Evolutionary conservation across 371 early-diverging fungal genomes (phyloP).

Genomic region (Funneliformis caledonium): DNA sequence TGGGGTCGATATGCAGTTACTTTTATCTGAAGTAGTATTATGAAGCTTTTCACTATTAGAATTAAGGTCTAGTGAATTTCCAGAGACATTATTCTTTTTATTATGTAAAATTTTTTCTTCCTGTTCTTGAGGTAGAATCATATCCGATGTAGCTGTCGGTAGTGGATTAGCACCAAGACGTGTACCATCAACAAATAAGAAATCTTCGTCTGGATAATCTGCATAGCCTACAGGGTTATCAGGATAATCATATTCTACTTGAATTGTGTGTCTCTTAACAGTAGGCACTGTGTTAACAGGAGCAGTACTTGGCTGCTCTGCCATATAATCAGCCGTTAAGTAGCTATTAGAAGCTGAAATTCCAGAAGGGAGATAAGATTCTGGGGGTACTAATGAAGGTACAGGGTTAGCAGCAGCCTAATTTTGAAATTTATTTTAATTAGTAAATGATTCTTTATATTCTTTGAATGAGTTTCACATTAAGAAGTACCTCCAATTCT

Average conservation of each 20-base stretch:
- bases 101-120: neutral
- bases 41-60: slow-evolving; percentile 3
- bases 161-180: slow-evolving; percentile 5
- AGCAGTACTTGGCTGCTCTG: slow-evolving; percentile 37
- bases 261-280: slow-evolving; percentile 47
- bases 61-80: neutral
- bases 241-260: slow-evolving; percentile 42
- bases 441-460: neutral
- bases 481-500: slow-evolving; percentile 46
- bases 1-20: neutral
- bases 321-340: slow-evolving; percentile 42
- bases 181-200: slow-evolving; percentile 35
- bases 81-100: neutral
- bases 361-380: slow-evolving; percentile 43
- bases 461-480: neutral
- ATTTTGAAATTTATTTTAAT: neutral
- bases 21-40: neutral
- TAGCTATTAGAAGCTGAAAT: slow-evolving; percentile 42
- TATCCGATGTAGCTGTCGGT: slow-evolving; percentile 19
- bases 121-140: neutral
- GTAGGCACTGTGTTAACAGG: neutral
- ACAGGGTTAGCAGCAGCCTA: slow-evolving; percentile 44
- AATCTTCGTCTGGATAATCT: slow-evolving; percentile 40
- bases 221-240: slow-evolving; percentile 15
- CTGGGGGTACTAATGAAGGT: slow-evolving; percentile 36